Base-by-base conservation (phyloP, 1,284 basidiomycete genomes). In the Sporisorium sorghi region DNA sequence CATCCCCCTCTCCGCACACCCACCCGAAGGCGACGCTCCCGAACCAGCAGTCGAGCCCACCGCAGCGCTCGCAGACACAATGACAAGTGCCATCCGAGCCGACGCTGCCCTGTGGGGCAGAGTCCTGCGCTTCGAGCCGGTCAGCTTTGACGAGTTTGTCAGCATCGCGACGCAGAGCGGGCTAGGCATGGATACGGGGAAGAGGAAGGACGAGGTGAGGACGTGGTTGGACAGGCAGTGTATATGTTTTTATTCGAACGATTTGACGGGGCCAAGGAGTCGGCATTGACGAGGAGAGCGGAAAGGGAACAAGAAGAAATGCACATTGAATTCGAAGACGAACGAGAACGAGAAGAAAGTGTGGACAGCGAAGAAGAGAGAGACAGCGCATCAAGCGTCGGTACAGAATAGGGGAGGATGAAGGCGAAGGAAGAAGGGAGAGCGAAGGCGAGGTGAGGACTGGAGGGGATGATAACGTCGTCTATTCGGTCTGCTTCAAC, bases 81-180 rank as follows among this genome's bases (percentile, higher is more conserved):
- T 71, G 63, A 66, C 56, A 0, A 1, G 2, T 15, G 72, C 73
- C 10, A 66, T 72, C 11, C 51, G 57, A 12, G 28, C 33, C n/a
- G 19, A 58, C 9, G 5, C 39, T 3, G 26, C 19, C 6, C 26
- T 75, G 0, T 68, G 60, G 63, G 17, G 3, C 7, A 32, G 73
- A 1, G 58, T 75, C 15, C 51, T 75, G 3, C 68, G 68, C 23
- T 75, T 58, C 57, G 73, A 75, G 24, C 73, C 73, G 1, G 65
- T 75, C 44, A 58, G 53, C 53, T 75, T 75, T 24, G 73, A 75
- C 40, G 73, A 75, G 30, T 14, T 75, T 2, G 54, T 75, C 42
- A 71, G 67, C 42, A 51, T 72, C n/a, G 64, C 65, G 3, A 58
- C 60, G 0, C 37, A 56, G 5, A 42, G 32, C 23, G 62, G 58